These are phyloP conservation scores for Alternaria triticina DNA, from an alignment of 2,329 filamentous ascomycete species.

Conservation along the genomic window DNA sequence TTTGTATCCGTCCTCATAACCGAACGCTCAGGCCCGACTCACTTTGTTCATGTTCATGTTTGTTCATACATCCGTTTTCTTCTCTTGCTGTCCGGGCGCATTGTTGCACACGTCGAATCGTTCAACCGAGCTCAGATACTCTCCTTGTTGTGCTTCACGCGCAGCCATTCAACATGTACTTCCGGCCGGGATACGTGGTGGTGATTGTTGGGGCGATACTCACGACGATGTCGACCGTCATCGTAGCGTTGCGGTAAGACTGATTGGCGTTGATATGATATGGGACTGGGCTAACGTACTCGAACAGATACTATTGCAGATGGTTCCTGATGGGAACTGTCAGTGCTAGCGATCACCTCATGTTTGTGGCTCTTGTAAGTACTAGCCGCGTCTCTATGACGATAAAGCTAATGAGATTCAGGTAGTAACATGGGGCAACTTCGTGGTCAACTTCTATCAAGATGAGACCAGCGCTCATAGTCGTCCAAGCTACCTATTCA, in stretches of 20 bases:
- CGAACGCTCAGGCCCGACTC: constrained; percentile 6
- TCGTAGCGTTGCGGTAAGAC: constrained; percentile 40
- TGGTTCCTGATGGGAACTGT: constrained; percentile 40
- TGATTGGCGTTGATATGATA: background rate
- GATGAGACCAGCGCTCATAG: constrained; percentile 36
- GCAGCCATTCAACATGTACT: constrained; percentile 25
- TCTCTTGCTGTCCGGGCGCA: constrained; percentile 7
- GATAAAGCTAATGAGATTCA: constrained; percentile 20
- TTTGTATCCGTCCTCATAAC: constrained; percentile 12
- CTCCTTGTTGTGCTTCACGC: background rate
- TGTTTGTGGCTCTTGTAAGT: constrained; percentile 42
- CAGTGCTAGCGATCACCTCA: constrained; percentile 43
- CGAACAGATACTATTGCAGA: constrained; percentile 43
- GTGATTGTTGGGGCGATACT: constrained; percentile 43
- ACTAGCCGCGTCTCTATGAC: background rate
- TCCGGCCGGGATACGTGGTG: constrained; percentile 43
- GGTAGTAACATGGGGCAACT: constrained; percentile 46
- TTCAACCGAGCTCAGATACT: background rate
- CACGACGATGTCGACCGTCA: constrained; percentile 44
- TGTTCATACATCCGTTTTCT: constrained; percentile 10
- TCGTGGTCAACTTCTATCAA: constrained; percentile 46
- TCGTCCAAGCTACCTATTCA: constrained; percentile 31
- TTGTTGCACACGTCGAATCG: constrained; percentile 1
- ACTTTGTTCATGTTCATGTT: constrained; percentile 10
- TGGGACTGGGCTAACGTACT: constrained; percentile 2